Evolutionary conservation across 768 basidiomycete species (phyloP), one percentile per base, ranked within the genome.

Genomic region (Pleurotus giganteus): DNA sequence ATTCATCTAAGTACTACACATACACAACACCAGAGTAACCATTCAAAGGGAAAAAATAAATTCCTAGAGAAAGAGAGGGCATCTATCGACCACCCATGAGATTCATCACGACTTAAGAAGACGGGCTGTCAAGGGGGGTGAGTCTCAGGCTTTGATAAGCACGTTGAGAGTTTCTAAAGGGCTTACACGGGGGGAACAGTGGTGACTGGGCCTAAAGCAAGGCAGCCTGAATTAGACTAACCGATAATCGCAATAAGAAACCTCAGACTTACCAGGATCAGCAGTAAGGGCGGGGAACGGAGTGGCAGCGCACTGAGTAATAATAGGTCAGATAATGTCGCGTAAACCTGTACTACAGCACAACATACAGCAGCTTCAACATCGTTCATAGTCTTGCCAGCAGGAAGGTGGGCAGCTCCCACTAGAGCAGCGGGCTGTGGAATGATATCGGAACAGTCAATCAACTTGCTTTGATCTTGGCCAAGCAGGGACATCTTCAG

Each of bases 401-500:
- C 68, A 27, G 71, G 73, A 53, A 76, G 64, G 42, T 66, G 66
- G 11, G 71, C 58, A 8, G 58, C 59, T 32, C 56, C 61, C 21
- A 60, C 63, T 42, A 68, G 60, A n/a, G 64, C 52, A 32, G 59
- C 58, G 7, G 75, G 69, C 2, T 55, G 54, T 4, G 77, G 76
- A 29, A 78, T 75, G 52, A 77, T 72, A 39, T 78, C 76, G 3
- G 71, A 74, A 61, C 77, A 79, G 63, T 78, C 77, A 31, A 73
- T 65, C 55, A 79, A 53, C 4, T 63, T 58, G 52, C 55, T 61
- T 11, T 54, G 53, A 57, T 77, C 67, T 37, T 78, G 74, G 15
- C 76, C 79, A 34, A 78, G 54, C 15, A 74, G 56, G 6, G 74
- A 71, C 24, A 79, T 58, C 62, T 78, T 80, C 29, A 66, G 62